Base-by-base conservation (phyloP, 2,329 filamentous ascomycete genomes). In the Knoxdaviesia proteae region DNA sequence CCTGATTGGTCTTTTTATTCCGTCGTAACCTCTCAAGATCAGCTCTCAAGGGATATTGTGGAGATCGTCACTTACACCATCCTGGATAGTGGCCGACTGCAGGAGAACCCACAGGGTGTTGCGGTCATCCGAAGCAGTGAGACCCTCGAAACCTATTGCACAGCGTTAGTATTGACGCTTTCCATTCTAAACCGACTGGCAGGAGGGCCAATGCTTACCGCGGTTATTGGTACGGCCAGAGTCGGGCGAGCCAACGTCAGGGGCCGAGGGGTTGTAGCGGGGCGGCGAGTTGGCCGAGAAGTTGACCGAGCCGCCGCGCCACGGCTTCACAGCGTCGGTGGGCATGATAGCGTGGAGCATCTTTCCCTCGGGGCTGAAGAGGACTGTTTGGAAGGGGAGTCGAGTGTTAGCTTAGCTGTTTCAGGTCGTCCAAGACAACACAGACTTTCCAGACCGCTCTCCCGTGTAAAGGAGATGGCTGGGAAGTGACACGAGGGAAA, bases 221-320 rank as follows among this genome's bases (percentile, higher is more conserved):
- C 82, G 77, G 55, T 84, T 84, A 55, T 84, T 83, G 43, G 67
- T 62, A 20, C 80, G 69, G 8, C 80, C 80, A 1, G 67, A 67
- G 1, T 65, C 62, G 0, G 76, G 72, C 48, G 78, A 63, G 9
- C 59, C 62, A 0, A 78, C 78, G 3, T 55, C 57, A 2, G 71
- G 63, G 7, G 58, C 53, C 10, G 63, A 54, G 0, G 62, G 61
- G 42, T 73, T 55, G 52, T 79, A 81, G 40, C 69, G 60, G 4
- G 77, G 75, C 1, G 78, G 69, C 8, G 69, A 75, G 49, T 75
- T 65, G 7, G 78, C 69, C 42, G 67, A 71, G 63, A 82, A 84
- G 49, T 70, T 69, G 45, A 42, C 11, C 3, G 40, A 30, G 6
- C 37, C 40, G 33, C 37, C 37, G 29, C 37, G 40, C 20, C 37